Evolutionary conservation across 176 grass and related monocot species (phyloP).

Genomic region (Hsuehochloa calcarea): DNA sequence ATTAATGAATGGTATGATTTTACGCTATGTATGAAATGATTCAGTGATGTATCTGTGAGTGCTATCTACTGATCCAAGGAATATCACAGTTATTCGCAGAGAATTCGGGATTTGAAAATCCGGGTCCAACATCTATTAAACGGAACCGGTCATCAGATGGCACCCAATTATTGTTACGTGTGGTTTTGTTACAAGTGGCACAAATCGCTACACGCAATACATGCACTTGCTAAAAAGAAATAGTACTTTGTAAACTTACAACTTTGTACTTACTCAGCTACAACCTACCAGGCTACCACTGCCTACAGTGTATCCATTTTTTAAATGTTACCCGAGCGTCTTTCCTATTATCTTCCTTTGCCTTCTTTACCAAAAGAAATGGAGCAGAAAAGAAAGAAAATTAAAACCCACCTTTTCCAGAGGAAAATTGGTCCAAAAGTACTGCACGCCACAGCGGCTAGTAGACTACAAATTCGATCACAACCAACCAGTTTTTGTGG

Average conservation of each 20-base stretch:
- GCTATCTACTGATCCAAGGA: too few species aligned
- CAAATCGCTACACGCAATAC: background rate
- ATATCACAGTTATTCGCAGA: too few species aligned
- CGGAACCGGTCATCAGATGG: background rate
- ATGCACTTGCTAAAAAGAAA: background rate
- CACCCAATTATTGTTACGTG: background rate
- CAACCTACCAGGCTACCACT: conserved; percentile 22
- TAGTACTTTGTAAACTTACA: background rate
- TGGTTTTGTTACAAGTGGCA: background rate
- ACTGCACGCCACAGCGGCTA: conserved; percentile 46
- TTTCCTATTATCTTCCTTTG: background rate
- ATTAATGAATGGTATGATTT: too few species aligned
- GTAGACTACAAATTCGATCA: conserved; percentile 29
- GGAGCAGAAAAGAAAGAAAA: background rate
- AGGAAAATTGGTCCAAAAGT: conserved; percentile 29
- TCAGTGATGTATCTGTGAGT: too few species aligned
- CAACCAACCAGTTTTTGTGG: too few species aligned
- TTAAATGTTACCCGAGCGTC: background rate
- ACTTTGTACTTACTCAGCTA: conserved; percentile 20
- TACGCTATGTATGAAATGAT: too few species aligned
- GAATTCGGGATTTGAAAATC: too few species aligned
- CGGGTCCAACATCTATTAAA: too few species aligned
- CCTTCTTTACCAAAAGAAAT: conserved; percentile 21
- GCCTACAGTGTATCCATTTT: background rate
- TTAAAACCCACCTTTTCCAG: conserved; percentile 1